Conservation (phyloP, 106 monocot species). For the Allium fistulosum region DNA sequence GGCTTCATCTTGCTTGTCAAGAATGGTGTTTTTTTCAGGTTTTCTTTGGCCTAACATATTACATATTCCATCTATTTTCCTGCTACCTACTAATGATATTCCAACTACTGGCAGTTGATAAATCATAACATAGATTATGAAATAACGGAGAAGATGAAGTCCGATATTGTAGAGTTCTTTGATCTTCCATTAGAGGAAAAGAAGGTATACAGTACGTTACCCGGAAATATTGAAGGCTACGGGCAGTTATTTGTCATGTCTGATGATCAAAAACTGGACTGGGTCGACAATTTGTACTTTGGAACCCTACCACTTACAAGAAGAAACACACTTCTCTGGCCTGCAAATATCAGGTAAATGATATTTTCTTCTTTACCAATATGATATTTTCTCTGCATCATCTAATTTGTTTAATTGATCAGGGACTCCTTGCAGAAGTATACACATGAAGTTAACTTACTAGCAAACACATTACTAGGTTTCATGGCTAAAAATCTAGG, state of each 20-base stretch:
- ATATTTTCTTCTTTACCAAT: no score
- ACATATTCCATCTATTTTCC: neutral
- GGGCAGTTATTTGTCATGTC: constrained; percentile 19
- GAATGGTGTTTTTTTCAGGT: constrained; percentile 56
- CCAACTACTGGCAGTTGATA: neutral
- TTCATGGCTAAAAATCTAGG: neutral
- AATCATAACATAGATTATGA: constrained; percentile 15
- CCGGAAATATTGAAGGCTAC: constrained; percentile 21
- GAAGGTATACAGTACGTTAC: constrained; percentile 16
- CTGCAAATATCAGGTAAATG: neutral
- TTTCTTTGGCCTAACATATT: neutral
- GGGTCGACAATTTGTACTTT: constrained; percentile 10
- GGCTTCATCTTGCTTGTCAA: constrained; percentile 27
- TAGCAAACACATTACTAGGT: neutral
- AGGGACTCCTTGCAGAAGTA: neutral
- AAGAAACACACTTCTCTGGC: constrained; percentile 18
- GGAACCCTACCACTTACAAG: neutral
- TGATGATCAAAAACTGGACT: constrained; percentile 27
- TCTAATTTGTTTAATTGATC: neutral
- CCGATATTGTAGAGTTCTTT: constrained; percentile 10
- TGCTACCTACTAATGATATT: neutral
- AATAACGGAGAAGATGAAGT: constrained; percentile 6
- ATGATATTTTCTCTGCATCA: no score
- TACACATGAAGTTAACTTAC: neutral
- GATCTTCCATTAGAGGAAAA: constrained; percentile 16